These are phyloP conservation scores for Pichia kudriavzevii DNA, from an alignment of 1,139 yeast species.

Conservation along the genomic window DNA sequence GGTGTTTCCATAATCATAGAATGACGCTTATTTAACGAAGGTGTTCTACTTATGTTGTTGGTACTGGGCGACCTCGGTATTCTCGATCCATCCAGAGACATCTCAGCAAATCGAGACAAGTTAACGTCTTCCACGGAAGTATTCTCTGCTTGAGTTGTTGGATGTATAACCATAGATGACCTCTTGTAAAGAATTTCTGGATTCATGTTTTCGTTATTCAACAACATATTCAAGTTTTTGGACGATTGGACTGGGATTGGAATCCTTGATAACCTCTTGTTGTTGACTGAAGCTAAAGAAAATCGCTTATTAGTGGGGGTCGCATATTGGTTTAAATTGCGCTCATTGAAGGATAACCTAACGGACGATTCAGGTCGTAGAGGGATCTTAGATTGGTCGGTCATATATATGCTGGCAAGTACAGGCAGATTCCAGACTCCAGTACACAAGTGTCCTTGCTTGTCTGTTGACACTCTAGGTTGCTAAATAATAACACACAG, in stretches of 20 bases:
- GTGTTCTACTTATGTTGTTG: not conserved
- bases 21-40: not conserved
- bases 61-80: slow-evolving; percentile 9
- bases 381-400: slow-evolving; percentile 12
- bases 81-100: slow-evolving; percentile 2
- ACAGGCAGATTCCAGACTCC: too few relatives aligned
- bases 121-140: not conserved
- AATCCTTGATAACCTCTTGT: slow-evolving; percentile 4
- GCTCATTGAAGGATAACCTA: not conserved
- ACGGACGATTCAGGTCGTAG: slow-evolving; percentile 5
- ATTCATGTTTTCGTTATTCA: too few relatives aligned
- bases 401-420: not conserved
- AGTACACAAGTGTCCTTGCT: too few relatives aligned
- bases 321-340: not conserved
- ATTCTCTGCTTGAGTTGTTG: too few relatives aligned
- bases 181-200: too few relatives aligned
- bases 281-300: slow-evolving; percentile 4
- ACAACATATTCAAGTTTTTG: slow-evolving; percentile 3
- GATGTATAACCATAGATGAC: not conserved
- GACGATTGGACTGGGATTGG: slow-evolving; percentile 6
- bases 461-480: too few relatives aligned
- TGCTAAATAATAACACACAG: too few relatives aligned
- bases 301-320: not conserved
- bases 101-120: not conserved
- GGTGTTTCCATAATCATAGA: not conserved